phyloP scores from a whole-genome alignment of 176 grass and related monocot species.

The Lolium multiflorum region DNA sequence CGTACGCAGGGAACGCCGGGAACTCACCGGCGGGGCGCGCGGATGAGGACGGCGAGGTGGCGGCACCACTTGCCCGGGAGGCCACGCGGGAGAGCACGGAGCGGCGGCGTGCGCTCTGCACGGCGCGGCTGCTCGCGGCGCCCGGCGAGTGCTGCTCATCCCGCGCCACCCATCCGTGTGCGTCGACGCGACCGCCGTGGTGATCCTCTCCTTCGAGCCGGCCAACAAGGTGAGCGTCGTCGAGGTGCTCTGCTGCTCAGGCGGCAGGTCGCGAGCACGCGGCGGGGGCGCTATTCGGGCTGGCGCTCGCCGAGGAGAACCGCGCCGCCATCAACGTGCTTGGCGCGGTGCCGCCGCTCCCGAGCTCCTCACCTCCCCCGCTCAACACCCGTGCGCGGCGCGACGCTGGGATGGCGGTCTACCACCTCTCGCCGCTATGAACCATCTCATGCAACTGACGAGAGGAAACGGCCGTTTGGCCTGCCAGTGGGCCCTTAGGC shows the following conservation, averaged over 20 bases:
- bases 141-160: constrained; percentile 52
- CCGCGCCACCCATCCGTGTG: constrained; percentile 43
- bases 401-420: too few relatives aligned
- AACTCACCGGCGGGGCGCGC: too few relatives aligned
- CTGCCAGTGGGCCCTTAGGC: too few relatives aligned
- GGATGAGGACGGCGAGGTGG: constrained; percentile 26
- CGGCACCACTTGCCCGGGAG: constrained; percentile 47
- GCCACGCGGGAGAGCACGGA: constrained; percentile 69
- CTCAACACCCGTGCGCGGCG: too few relatives aligned
- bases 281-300: constrained; percentile 74
- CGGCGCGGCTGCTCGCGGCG: constrained; percentile 59
- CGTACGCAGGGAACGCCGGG: too few relatives aligned
- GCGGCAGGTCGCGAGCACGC: constrained; percentile 55
- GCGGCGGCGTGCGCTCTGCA: constrained; percentile 64
- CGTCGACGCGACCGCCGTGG: constrained; percentile 54
- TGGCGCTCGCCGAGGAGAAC: constrained; percentile 72
- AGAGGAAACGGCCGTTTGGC: too few relatives aligned
- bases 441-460: too few relatives aligned
- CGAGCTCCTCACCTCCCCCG: background rate
- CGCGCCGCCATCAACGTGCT: constrained; percentile 85
- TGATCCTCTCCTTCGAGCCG: constrained; percentile 76
- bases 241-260: constrained; percentile 56
- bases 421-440: too few relatives aligned
- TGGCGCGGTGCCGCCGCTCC: constrained; percentile 66
- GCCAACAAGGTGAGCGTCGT: constrained; percentile 69